Base-by-base conservation (phyloP, 331 rosid genomes). In the Pyrus hybrid region DNA sequence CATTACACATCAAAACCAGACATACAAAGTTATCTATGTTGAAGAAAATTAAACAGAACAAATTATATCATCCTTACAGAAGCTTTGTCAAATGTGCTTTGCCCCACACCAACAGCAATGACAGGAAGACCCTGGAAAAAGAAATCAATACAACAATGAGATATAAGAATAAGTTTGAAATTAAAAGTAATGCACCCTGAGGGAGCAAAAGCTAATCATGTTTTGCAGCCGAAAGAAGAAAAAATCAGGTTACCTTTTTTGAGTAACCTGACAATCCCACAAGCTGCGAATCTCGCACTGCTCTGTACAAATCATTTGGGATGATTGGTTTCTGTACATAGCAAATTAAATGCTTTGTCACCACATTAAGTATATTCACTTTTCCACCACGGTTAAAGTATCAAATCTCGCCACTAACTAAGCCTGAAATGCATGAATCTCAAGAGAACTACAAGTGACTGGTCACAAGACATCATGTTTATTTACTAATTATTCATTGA, bases 221-320 rank as follows among this genome's bases (percentile, higher is more conserved):
- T 37, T 23, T 62, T 62, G 29, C 70, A 43, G 68, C 53, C 45
- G 14, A 26, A 73, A 43, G n/a, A 73, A 25, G 21, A 73, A 62
- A 33, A 3, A 23, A 11, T 61, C 43, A 37, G 21, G 62, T 70
- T 86, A 94, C 99, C 99, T 94, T 93, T 63, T 85, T 92, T 23
- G 99, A 79, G 93, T 89, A 94, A 78, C 99, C 97, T 79, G 97
- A 87, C 85, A 94, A 58, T 61, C 99, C 99, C 67, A 87, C 43
- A 66, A 92, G 95, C 12, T 94, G 86, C 77, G 97, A 88, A 56
- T 89, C 97, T 71, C 97, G 87, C 21, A 92, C 80, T 5, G 68
- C 80, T 83, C 85, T 85, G 81, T 89, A 94, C 85, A 89, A 71
- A 73, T 92, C 99, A 29, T 82, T 23, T 0, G 91, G 87, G 64